Percentiles rank a stretch among this genome's conserved stretches.
Evolutionary conservation across 1,284 basidiomycete genomes (phyloP).

Genomic region (Tetrapyrgos nigripes): DNA sequence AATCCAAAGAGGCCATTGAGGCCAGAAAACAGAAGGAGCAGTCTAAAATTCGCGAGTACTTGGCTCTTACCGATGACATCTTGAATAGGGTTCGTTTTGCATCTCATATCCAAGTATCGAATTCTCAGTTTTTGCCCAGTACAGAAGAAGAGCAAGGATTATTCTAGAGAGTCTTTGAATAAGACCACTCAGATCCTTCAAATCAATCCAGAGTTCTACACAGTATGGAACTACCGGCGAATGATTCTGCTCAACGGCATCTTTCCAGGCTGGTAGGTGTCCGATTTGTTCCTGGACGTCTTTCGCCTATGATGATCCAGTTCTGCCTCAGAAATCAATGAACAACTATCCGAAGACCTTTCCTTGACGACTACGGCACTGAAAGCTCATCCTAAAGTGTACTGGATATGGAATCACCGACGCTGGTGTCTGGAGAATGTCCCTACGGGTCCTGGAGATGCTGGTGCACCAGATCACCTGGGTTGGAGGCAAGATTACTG

Average conservation of each 20-base stretch:
- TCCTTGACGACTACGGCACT: slow-evolving; percentile 81
- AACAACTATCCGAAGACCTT: slow-evolving; percentile 76
- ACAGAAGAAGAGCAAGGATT: slow-evolving; percentile 76
- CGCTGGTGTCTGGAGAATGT: slow-evolving; percentile 91
- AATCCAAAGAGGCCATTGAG: slow-evolving; percentile 67
- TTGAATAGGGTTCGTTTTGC: slow-evolving; percentile 62
- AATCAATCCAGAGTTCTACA: slow-evolving; percentile 91
- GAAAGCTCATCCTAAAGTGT: slow-evolving; percentile 89
- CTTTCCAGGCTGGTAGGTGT: slow-evolving; percentile 67
- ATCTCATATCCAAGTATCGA: slow-evolving; percentile 2
- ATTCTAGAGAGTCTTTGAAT: slow-evolving; percentile 71
- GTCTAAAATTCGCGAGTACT: slow-evolving; percentile 79
- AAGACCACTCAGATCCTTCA: slow-evolving; percentile 81
- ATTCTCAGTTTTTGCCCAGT: slow-evolving; percentile 10
- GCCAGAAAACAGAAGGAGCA: slow-evolving; percentile 75
- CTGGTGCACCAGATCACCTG: slow-evolving; percentile 49
- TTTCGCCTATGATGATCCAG: slow-evolving; percentile 42
- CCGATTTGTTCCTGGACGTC: not conserved
- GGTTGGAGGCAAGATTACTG: slow-evolving; percentile 81
- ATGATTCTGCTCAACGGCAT: slow-evolving; percentile 77
- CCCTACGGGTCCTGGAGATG: slow-evolving; percentile 66
- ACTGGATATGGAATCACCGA: slow-evolving; percentile 97
- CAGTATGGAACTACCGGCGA: slow-evolving; percentile 91
- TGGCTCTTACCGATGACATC: slow-evolving; percentile 68
- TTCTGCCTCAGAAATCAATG: slow-evolving; percentile 65